phyloP scores from a whole-genome alignment of 805 yeast genomes.

The Candida sakaeoensis region DNA sequence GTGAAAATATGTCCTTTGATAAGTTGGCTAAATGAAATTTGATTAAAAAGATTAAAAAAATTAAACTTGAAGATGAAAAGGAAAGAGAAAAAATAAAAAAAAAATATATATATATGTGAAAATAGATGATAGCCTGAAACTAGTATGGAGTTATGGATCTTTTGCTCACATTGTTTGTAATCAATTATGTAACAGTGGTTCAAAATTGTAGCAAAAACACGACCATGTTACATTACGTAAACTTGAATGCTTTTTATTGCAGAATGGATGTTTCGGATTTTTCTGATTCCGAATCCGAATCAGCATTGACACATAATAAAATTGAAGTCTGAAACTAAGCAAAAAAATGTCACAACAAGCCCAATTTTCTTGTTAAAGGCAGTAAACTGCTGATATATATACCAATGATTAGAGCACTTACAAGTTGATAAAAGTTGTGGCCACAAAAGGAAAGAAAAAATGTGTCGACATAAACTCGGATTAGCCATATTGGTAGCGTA shows the following conservation, averaged over 20 bases:
- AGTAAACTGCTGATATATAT: too few species aligned
- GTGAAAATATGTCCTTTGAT: not conserved
- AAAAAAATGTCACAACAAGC: too few species aligned
- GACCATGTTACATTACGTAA: conserved; percentile 1
- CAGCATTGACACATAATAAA: too few species aligned
- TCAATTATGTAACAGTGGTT: not conserved
- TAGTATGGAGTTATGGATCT: not conserved
- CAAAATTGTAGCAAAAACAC: too few species aligned
- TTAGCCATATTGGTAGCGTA: too few species aligned
- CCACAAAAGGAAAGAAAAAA: too few species aligned
- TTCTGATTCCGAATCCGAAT: not conserved
- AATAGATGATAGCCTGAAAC: not conserved
- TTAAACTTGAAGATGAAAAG: not conserved
- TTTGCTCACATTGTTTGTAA: not conserved
- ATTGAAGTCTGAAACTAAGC: too few species aligned
- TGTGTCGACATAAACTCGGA: too few species aligned
- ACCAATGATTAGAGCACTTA: too few species aligned
- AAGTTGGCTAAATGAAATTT: not conserved
- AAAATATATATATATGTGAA: not conserved
- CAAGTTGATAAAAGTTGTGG: too few species aligned
- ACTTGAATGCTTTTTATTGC: not conserved
- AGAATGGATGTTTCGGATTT: not conserved
- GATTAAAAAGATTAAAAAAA: not conserved
- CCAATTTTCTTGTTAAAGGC: too few species aligned
- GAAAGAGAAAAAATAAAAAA: not conserved